phyloP scores from a whole-genome alignment of 441 rosid genomes.

The Corymbia calophylla region DNA sequence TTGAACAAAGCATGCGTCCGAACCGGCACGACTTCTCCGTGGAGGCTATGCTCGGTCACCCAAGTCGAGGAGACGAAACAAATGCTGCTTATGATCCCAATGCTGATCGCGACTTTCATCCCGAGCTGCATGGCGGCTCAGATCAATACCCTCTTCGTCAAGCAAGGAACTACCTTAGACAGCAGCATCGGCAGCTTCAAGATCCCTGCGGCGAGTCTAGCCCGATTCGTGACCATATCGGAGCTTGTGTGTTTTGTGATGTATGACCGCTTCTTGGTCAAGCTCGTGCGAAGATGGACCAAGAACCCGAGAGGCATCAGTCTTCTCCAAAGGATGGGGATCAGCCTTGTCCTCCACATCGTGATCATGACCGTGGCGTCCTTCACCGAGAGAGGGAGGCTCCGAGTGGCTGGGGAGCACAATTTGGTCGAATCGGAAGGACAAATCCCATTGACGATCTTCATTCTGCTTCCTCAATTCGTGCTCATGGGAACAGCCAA shows the following conservation, averaged over 20 bases:
- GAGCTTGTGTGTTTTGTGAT: conserved; percentile 61
- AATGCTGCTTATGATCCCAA: conserved; percentile 75
- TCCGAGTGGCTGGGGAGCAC: conserved; percentile 44
- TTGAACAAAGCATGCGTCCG: conserved; percentile 54
- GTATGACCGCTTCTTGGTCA: conserved; percentile 36
- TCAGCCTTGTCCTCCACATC: conserved; percentile 54
- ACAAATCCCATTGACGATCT: conserved; percentile 52
- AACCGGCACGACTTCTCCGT: conserved; percentile 39
- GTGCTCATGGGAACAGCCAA: conserved; percentile 79
- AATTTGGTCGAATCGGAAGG: conserved; percentile 41
- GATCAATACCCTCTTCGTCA: conserved; percentile 53
- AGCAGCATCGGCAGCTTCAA: conserved; percentile 52
- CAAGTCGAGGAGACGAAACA: conserved; percentile 94
- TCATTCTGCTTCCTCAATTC: conserved; percentile 73
- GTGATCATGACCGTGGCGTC: conserved; percentile 60
- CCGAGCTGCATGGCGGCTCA: conserved; percentile 76
- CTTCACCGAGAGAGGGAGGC: conserved; percentile 37
- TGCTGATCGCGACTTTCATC: conserved; percentile 48
- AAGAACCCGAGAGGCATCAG: conserved; percentile 78
- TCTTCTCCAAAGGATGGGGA: conserved; percentile 77
- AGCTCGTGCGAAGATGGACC: conserved; percentile 20
- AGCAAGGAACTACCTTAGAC: conserved; percentile 83
- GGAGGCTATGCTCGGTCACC: conserved; percentile 62
- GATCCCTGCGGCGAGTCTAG: conserved; percentile 70
- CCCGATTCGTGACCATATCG: conserved; percentile 38